phyloP scores from a whole-genome alignment of 129 eudicot species.

The Helianthus tuberosus region DNA sequence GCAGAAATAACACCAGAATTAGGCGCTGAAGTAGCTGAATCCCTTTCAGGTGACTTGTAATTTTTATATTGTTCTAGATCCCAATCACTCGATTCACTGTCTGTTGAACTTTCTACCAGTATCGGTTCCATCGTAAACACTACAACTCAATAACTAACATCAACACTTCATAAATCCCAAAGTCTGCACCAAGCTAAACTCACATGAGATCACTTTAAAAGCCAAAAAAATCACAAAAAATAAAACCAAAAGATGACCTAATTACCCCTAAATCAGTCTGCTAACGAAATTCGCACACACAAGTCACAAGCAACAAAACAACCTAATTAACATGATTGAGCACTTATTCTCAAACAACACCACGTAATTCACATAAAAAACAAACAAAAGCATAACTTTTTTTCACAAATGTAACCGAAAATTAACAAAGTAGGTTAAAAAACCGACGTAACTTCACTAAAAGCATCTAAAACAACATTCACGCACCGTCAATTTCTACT shows the following conservation, averaged over 20 bases:
- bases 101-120: slow-evolving; percentile 54
- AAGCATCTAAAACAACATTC: not conserved
- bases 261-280: slow-evolving; percentile 22
- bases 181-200: too few species aligned
- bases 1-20: slow-evolving; percentile 40
- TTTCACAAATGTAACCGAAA: slow-evolving; percentile 11
- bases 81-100: slow-evolving; percentile 65
- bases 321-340: slow-evolving; percentile 33
- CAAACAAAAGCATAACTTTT: not conserved
- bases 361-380: not conserved
- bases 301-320: not conserved
- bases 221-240: too few species aligned
- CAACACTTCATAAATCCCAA: too few species aligned
- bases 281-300: slow-evolving; percentile 16
- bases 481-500: not conserved
- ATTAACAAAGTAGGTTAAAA: not conserved
- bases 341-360: slow-evolving; percentile 11
- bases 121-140: slow-evolving; percentile 36
- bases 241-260: not conserved
- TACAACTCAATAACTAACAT: slow-evolving; percentile 17
- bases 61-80: slow-evolving; percentile 49
- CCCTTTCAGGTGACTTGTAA: slow-evolving; percentile 33
- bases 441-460: not conserved
- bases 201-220: too few species aligned
- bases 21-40: slow-evolving; percentile 46